phyloP scores from a whole-genome alignment of 768 basidiomycete genomes.

The Auricularia sp. region DNA sequence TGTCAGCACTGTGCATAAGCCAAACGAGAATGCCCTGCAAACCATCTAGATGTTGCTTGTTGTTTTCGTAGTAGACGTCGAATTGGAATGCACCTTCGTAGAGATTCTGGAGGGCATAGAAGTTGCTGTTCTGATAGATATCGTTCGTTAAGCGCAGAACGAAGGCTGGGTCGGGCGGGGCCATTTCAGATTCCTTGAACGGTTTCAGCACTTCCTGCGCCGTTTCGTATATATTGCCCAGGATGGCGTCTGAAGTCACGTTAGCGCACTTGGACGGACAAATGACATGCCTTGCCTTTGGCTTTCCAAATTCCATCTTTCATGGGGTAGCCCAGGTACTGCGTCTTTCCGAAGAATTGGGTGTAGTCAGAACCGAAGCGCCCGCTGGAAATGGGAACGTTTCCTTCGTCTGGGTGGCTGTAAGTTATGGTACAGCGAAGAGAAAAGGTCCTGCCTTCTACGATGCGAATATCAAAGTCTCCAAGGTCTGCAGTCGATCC shows the following conservation, averaged over 20 bases:
- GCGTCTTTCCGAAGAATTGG: slow-evolving; percentile 58
- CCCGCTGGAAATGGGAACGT: slow-evolving; percentile 45
- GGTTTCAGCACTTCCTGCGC: slow-evolving; percentile 45
- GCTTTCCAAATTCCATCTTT: slow-evolving; percentile 74
- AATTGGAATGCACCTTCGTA: slow-evolving; percentile 82
- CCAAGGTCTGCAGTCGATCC: slow-evolving; percentile 74
- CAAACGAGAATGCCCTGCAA: slow-evolving; percentile 16
- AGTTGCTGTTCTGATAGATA: slow-evolving; percentile 58
- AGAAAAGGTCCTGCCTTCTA: slow-evolving; percentile 40
- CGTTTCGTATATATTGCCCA: slow-evolving; percentile 47
- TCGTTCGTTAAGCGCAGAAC: slow-evolving; percentile 71
- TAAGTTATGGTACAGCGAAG: background rate
- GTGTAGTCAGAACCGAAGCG: slow-evolving; percentile 47
- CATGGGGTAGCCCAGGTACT: slow-evolving; percentile 54
- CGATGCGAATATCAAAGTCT: slow-evolving; percentile 69
- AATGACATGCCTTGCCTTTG: slow-evolving; percentile 41
- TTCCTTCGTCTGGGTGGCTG: slow-evolving; percentile 40
- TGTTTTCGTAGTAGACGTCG: slow-evolving; percentile 80
- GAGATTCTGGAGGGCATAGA: slow-evolving; percentile 79
- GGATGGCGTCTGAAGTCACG: slow-evolving; percentile 43
- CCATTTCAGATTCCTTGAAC: slow-evolving; percentile 40
- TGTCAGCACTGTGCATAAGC: background rate
- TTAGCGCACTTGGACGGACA: background rate
- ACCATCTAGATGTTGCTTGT: slow-evolving; percentile 58
- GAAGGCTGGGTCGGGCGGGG: slow-evolving; percentile 71